A percentile compares a stretch with the other conserved stretches of the same genome.
Evolutionary conservation across 2,329 filamentous ascomycete species (phyloP).

Genomic region (Biscogniauxia marginata): DNA sequence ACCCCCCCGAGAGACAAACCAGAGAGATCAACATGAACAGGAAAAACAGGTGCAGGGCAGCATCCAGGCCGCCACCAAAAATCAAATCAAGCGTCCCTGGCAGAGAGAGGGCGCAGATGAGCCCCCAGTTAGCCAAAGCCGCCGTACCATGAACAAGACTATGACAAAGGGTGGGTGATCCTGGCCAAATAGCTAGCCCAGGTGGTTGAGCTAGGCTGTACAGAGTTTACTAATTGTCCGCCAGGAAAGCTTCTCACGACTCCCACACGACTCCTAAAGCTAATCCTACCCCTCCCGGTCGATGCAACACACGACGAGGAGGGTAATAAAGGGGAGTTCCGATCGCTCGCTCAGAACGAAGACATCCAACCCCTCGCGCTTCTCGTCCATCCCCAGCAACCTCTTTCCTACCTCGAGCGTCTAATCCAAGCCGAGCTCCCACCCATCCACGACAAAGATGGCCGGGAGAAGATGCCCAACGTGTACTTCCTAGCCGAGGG

Average conservation of each 20-base stretch:
- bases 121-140: conserved; percentile 53
- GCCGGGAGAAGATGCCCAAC: conserved; percentile 66
- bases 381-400: conserved; percentile 85
- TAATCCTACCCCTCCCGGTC: conserved; percentile 62
- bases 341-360: conserved; percentile 52
- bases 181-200: no score
- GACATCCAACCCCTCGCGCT: conserved; percentile 82
- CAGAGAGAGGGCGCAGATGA: conserved; percentile 58
- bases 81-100: conserved; percentile 61
- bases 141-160: conserved; percentile 39
- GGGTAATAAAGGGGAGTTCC: conserved; percentile 34
- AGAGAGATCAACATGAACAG: conserved; percentile 27
- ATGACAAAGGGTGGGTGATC: conserved; percentile 62
- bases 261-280: conserved; percentile 67
- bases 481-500: conserved; percentile 82
- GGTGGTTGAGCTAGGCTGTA: no score
- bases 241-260: conserved; percentile 70
- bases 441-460: conserved; percentile 60
- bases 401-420: conserved; percentile 84
- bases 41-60: conserved; percentile 34
- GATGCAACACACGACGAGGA: conserved; percentile 57
- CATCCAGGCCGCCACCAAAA: conserved; percentile 44
- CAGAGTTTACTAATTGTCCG: conserved; percentile 1
- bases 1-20: conserved; percentile 25
- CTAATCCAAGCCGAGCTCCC: conserved; percentile 87